A percentile compares a stretch with the other conserved stretches of the same genome.
Evolutionary conservation across 768 basidiomycete species (phyloP).

Genomic region (Pulveroboletus frians): DNA sequence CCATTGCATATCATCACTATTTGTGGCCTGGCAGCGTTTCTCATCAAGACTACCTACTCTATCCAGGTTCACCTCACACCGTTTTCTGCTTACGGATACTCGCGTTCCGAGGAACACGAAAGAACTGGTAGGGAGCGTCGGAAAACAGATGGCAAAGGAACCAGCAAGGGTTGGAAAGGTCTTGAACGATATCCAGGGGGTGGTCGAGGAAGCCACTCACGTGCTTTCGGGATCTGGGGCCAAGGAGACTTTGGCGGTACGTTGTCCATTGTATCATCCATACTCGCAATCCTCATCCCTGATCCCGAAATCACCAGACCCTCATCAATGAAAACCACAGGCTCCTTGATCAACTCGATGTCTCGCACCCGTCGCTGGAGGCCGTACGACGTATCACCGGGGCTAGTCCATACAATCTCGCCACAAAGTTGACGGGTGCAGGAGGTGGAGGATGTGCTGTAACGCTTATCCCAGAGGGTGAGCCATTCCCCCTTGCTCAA

Average conservation of each 20-base stretch:
- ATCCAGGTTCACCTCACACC: slow-evolving; percentile 80
- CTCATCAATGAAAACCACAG: slow-evolving; percentile 88
- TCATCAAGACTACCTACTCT: slow-evolving; percentile 3
- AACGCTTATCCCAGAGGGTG: slow-evolving; percentile 91
- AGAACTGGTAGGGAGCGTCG: slow-evolving; percentile 87
- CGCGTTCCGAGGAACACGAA: slow-evolving; percentile 93
- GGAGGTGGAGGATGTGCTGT: slow-evolving; percentile 99
- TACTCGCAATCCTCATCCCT: background rate
- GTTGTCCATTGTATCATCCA: slow-evolving; percentile 27
- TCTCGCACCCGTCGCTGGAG: slow-evolving; percentile 88
- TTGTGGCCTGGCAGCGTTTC: background rate
- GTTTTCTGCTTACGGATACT: slow-evolving; percentile 90
- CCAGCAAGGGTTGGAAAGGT: slow-evolving; percentile 80
- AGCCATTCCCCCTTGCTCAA: slow-evolving; percentile 21
- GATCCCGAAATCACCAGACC: slow-evolving; percentile 38
- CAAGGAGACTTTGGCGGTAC: slow-evolving; percentile 43
- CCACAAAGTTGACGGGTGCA: slow-evolving; percentile 95
- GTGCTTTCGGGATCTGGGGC: slow-evolving; percentile 55
- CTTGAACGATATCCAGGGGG: slow-evolving; percentile 74
- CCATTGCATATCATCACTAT: background rate
- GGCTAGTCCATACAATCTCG: slow-evolving; percentile 59
- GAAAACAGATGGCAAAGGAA: slow-evolving; percentile 67
- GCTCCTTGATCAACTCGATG: slow-evolving; percentile 78
- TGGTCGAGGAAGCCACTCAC: slow-evolving; percentile 77
- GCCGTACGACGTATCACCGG: slow-evolving; percentile 67